Evolutionary conservation across 2,329 filamentous ascomycete genomes (phyloP), one percentile per base, ranked within the genome.

Genomic region (Xylariales sp.): DNA sequence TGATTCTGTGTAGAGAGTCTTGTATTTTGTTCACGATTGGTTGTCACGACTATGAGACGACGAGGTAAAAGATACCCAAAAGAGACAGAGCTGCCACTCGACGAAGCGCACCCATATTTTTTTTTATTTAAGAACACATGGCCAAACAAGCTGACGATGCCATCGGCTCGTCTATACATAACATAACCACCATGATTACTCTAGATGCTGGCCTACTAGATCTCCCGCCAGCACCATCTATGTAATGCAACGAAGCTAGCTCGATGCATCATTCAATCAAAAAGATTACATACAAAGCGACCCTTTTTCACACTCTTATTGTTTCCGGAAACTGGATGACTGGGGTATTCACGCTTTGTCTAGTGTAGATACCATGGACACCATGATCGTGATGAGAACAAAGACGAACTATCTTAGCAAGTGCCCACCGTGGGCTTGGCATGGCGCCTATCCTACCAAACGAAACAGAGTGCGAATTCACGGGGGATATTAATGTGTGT

Each of bases 241-340:
- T 18, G 58, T 57, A 43, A 62, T 55, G 30, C 45, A 18, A 62
- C 34, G 50, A 63, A 67, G 41, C 61, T 73, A 69, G 68, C 71
- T 74, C 63, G 43, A 69, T 68, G 62, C 62, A 69, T 63, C 68
- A 43, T 71, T 59, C 69, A 73, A 70, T 62, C 63, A 69, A 58
- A 50, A 52, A 57, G 30, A 45, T 41, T 10, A 46, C 62, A 54
- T 36, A 74, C 70, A 75, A 74, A 76, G 70, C 65, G 32, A 34
- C 62, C 49, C 43, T 62, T 49, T 30, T 60, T 32, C 58, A 28
- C 39, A n/a, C 50, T 66, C 46, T 52, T 67, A 74, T 76, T 76
- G 74, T 76, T 75, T 75, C 48, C 74, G 75, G 74, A 75, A 75
- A 57, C 28, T 30, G 18, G 32, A 59, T 39, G 43, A 49, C 53